These are phyloP conservation scores for Endocalyx cinctus DNA, from an alignment of 2,329 filamentous ascomycete genomes.

Conservation along the genomic window DNA sequence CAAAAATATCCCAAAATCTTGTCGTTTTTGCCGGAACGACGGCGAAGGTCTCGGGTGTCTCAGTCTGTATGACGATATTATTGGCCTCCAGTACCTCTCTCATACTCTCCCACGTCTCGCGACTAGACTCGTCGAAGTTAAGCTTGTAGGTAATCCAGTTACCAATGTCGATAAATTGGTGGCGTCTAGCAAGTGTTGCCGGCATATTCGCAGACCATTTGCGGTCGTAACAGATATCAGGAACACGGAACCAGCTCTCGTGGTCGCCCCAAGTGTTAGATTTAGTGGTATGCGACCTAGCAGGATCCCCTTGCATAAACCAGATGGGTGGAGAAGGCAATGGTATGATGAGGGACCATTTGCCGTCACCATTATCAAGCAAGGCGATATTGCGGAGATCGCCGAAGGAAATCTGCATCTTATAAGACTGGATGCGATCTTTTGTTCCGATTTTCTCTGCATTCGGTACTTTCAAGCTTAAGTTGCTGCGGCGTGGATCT, in stretches of 20 bases:
- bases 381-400: slow-evolving; percentile 42
- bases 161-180: slow-evolving; percentile 46
- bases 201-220: slow-evolving; percentile 28
- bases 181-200: slow-evolving; percentile 34
- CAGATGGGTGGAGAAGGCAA: slow-evolving; percentile 46
- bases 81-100: slow-evolving; percentile 61
- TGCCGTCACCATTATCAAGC: slow-evolving; percentile 25
- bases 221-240: slow-evolving; percentile 37
- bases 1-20: slow-evolving; percentile 36
- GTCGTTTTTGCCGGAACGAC: slow-evolving; percentile 38
- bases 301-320: slow-evolving; percentile 33
- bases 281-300: slow-evolving; percentile 26
- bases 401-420: slow-evolving; percentile 39
- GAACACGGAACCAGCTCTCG: slow-evolving; percentile 46
- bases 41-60: slow-evolving; percentile 33
- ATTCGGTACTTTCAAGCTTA: too few species aligned
- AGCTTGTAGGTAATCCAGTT: slow-evolving; percentile 54
- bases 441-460: too few species aligned
- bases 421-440: too few species aligned
- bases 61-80: too few species aligned
- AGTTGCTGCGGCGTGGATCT: slow-evolving; percentile 15
- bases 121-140: slow-evolving; percentile 28
- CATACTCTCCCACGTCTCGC: slow-evolving; percentile 36
- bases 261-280: slow-evolving; percentile 32
- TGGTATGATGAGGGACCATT: slow-evolving; percentile 40